phyloP scores from a whole-genome alignment of 306 rosid genomes.

The Cajanus cajan region DNA sequence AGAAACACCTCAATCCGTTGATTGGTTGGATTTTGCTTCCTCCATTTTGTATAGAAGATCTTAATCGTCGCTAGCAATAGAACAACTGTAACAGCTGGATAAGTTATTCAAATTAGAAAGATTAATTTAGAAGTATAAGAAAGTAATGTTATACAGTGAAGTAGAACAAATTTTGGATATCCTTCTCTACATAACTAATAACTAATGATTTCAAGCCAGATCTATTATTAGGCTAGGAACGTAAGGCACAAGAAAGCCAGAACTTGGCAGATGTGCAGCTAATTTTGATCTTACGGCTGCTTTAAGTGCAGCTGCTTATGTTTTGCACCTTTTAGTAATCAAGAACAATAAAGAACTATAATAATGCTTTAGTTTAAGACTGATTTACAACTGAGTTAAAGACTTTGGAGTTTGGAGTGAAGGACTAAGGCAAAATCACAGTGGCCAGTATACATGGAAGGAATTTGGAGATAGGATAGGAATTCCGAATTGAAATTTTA shows the following conservation, averaged over 20 bases:
- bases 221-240: neutral
- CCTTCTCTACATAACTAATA: neutral
- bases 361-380: too few relatives aligned
- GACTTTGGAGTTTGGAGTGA: too few relatives aligned
- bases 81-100: neutral
- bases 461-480: neutral
- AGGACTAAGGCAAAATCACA: too few relatives aligned
- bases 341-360: neutral
- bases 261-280: neutral
- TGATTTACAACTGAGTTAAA: neutral
- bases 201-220: neutral
- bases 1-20: constrained; percentile 20
- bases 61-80: neutral
- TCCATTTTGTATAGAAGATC: neutral
- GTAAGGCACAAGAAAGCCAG: neutral
- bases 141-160: neutral
- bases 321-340: neutral
- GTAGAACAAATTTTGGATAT: neutral
- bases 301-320: neutral
- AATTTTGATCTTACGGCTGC: neutral
- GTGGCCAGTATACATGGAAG: too few relatives aligned
- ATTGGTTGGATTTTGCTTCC: neutral
- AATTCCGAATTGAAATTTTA: too few relatives aligned
- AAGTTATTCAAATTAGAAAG: neutral
- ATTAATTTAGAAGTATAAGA: neutral